Base-by-base conservation (phyloP, 768 basidiomycete genomes). In the Cystofilobasidium bisporidii region DNA sequence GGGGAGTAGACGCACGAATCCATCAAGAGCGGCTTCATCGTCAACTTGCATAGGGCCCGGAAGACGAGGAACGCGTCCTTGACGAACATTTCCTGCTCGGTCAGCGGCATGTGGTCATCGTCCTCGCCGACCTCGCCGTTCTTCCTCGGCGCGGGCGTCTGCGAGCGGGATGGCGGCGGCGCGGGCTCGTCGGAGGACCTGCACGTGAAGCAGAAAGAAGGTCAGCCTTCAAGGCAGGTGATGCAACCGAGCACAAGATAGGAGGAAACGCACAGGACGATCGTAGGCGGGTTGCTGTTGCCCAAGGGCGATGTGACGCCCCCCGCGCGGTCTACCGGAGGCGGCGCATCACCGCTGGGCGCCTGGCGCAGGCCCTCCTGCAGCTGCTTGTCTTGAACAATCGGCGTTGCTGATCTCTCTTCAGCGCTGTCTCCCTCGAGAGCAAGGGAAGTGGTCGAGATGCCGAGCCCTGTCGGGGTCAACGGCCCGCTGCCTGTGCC, bases 61-160 rank as follows among this genome's bases (percentile, higher is more conserved):
- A 98, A 94, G 43, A 99, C 94, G 69, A 99, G 83, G 80, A 97
- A 99, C 0, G 96, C 92, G 74, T 99, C 96, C 75, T 98, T 98
- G 75, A 96, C 83, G 76, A 92, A 94, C 64, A 97, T 79, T 72
- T 99, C 94, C 62, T 88, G 85, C n/a, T 79, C 61, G 82, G 83
- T 79, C 79, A 63, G 15, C 71, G 74, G 43, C 67, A 65, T 70
- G 74, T 65, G 60, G 61, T 61, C 65, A 30, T 70, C 40, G 61
- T 56, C 28, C 8, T 67, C 65, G 26, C 43, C 56, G 15, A 38
- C 17, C 32, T 53, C 36, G 48, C n/a, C 68, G 60, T 28, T 38
- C 57, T 74, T 74, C 10, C 40, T n/a, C n/a, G 26, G 24, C 15
- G 22, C 38, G 28, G 60, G 60, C n/a, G 38, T 41, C 28, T 28